phyloP scores from a whole-genome alignment of 1,284 basidiomycete species.

The Dichomitus squalens region DNA sequence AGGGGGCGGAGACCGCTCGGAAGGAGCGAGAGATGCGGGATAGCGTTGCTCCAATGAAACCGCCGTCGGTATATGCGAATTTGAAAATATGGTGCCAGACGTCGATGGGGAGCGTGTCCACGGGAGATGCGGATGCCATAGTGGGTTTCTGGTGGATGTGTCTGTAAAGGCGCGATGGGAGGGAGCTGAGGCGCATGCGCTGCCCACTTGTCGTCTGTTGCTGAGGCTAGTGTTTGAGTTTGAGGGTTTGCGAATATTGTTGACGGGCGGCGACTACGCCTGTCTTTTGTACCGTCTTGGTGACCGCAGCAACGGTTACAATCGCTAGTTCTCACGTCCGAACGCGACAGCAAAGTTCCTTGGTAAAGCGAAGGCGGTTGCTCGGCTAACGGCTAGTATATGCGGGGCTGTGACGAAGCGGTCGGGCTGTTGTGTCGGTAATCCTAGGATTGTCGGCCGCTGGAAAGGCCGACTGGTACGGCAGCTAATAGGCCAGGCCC shows the following conservation, averaged over 20 bases:
- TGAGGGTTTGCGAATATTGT: not conserved
- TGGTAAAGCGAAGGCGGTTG: not conserved
- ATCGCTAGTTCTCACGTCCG: no score
- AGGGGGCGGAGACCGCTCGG: slow-evolving; percentile 4
- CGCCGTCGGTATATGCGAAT: slow-evolving; percentile 13
- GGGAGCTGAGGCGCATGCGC: not conserved
- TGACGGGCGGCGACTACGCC: not conserved
- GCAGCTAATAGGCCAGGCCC: no score
- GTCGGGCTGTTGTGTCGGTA: no score
- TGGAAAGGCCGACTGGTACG: no score
- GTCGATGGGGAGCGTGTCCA: slow-evolving; percentile 11
- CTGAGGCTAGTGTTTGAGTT: not conserved
- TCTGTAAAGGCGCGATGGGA: not conserved
- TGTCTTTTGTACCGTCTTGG: not conserved
- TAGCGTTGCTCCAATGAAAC: slow-evolving; percentile 3
- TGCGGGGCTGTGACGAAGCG: no score
- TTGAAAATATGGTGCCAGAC: slow-evolving; percentile 3
- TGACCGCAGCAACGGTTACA: not conserved
- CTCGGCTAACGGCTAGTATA: no score
- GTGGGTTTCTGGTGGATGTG: not conserved
- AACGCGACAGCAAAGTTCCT: no score
- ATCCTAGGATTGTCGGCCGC: no score
- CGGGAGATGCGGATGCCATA: not conserved
- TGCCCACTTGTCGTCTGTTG: not conserved
- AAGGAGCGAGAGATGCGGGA: slow-evolving; percentile 8